Evolutionary conservation across 495 filamentous ascomycete species (phyloP).

Genomic region (Thermothielavioides terrestris): DNA sequence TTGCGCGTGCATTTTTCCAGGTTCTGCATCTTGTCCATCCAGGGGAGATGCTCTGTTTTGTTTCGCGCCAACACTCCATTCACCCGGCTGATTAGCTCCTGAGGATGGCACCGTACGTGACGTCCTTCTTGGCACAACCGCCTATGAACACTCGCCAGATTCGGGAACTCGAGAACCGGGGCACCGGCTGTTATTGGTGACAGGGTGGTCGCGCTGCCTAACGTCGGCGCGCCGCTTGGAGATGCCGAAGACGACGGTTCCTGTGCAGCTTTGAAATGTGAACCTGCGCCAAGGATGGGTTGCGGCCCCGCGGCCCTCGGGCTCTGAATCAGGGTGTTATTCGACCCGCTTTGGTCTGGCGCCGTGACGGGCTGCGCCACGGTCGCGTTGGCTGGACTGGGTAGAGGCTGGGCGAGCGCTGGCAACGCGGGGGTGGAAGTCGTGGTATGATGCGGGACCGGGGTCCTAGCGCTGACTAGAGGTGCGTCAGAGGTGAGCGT

Average conservation of each 20-base stretch:
- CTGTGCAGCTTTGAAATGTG: neutral
- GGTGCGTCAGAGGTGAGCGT: constrained; percentile 1
- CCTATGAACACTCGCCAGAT: neutral
- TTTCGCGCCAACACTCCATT: neutral
- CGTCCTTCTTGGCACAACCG: neutral
- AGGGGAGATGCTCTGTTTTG: constrained; percentile 4
- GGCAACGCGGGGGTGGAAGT: neutral
- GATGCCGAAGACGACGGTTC: neutral
- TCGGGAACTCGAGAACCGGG: neutral
- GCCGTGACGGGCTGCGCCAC: neutral
- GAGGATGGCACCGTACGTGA: neutral
- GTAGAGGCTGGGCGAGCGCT: neutral
- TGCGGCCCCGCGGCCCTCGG: neutral
- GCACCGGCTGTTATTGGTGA: neutral
- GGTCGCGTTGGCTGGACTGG: too few species aligned
- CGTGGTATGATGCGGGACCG: neutral
- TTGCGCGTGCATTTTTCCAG: constrained; percentile 1
- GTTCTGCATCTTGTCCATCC: constrained; percentile 16
- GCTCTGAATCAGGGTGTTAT: neutral
- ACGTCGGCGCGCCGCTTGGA: neutral
- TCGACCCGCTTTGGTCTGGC: neutral
- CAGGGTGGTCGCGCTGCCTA: neutral
- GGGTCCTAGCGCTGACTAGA: neutral
- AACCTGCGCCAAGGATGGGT: neutral
- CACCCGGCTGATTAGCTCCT: neutral